Base-by-base conservation (phyloP, 768 basidiomycete species). In the Megacollybia marginata region DNA sequence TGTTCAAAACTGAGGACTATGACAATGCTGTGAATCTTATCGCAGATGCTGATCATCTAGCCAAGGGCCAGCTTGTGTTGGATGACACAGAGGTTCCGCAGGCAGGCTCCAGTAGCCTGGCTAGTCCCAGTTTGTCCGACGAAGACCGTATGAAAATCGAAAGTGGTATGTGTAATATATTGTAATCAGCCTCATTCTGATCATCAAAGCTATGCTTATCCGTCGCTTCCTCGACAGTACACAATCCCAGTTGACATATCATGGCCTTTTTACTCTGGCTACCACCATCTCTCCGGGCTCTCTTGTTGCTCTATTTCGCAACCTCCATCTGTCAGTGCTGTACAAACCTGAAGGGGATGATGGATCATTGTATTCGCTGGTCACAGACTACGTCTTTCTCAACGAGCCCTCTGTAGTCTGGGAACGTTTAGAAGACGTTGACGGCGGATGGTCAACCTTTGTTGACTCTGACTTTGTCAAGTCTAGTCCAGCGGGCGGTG, bases 341-440 rank as follows among this genome's bases (percentile, higher is more conserved):
- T 88, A 92, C 71, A 89, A 85, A 52, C 61, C 73, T 47, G 49
- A 53, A 20, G 55, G 54, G n/a, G 54, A 62, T 11, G 66, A 70
- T 40, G 47, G 75, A 0, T 74, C 79, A 5, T 69, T 96, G 7
- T 94, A 90, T 62, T 79, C 81, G 1, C 83, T 96, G 53, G 90
- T 85, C 11, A 93, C 93, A 0, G 93, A 96, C 63, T 75, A 88
- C 36, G 79, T 83, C 15, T 92, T 96, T 62, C 66, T 83, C 2
- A 64, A 79, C 50, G 92, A 95, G 61, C 71, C 82, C 0, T 80
- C 80, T 15, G 79, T 95, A 20, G 85, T 93, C 3, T 96, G 93
- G 93, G 93, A 96, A 65, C 80, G 85, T 16, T 68, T 96, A 28
- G 89, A 88, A 57, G 93, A 95, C 58, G 76, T 93, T 31, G 92